Conservation (phyloP, 75 land plant species). For the Cunninghamia lanceolata region DNA sequence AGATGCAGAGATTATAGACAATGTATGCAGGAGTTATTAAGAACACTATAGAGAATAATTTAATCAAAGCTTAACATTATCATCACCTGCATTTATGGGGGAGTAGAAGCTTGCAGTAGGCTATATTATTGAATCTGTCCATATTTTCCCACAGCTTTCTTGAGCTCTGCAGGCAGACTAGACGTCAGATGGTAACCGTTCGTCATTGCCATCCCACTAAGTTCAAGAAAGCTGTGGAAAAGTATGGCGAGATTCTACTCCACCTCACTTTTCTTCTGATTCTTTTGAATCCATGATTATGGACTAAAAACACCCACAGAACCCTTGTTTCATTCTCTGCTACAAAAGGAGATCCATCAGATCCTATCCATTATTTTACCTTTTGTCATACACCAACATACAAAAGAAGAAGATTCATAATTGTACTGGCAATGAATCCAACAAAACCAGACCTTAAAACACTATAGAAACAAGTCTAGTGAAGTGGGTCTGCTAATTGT, state of each 20-base stretch:
- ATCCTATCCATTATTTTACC: not conserved
- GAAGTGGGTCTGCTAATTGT: not conserved
- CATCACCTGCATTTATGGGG: not conserved
- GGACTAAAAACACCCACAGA: not conserved
- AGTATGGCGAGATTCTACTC: not conserved
- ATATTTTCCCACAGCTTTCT: conserved; percentile 6
- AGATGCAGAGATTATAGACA: not conserved
- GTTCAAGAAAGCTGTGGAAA: conserved; percentile 27
- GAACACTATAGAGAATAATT: not conserved
- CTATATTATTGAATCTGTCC: not conserved
- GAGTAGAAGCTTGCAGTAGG: not conserved
- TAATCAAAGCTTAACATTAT: not conserved
- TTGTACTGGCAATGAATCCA: not conserved
- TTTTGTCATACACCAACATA: not conserved
- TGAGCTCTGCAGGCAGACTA: not conserved
- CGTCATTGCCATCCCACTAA: not conserved
- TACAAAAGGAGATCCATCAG: not conserved
- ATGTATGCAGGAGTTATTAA: not conserved
- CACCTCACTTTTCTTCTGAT: not conserved
- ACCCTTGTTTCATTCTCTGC: not conserved
- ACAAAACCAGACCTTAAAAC: not conserved
- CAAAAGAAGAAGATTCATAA: not conserved
- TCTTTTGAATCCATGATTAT: not conserved
- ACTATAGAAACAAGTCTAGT: not conserved
- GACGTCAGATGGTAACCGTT: not conserved